Evolutionary conservation across 768 basidiomycete species (phyloP).

Genomic region (Kwoniella botswanensis): DNA sequence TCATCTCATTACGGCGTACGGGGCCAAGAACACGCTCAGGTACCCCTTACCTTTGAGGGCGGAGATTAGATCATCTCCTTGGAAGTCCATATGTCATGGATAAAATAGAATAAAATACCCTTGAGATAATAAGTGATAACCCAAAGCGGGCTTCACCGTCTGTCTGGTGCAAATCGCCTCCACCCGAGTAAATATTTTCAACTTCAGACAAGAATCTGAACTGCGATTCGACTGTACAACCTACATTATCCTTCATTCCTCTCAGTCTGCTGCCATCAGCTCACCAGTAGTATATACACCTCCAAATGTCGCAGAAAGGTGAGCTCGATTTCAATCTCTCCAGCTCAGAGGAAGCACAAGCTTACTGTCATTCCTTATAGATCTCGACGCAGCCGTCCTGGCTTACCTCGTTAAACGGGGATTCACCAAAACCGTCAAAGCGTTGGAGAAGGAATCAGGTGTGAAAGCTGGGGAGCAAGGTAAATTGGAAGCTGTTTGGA

Average conservation of each 20-base stretch:
- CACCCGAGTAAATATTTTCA: no score
- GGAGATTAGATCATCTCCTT: neutral
- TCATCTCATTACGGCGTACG: neutral
- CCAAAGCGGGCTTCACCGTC: neutral
- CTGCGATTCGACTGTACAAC: neutral
- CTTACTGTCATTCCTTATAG: conserved; percentile 27
- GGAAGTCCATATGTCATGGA: no score
- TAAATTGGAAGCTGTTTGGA: conserved; percentile 38
- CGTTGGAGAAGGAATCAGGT: conserved; percentile 50
- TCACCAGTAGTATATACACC: no score
- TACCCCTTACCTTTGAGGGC: neutral
- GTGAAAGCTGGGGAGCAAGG: conserved; percentile 24
- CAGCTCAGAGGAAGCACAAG: neutral
- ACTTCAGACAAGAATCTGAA: neutral
- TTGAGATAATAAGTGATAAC: neutral
- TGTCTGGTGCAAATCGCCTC: no score
- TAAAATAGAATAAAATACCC: neutral
- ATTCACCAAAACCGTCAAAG: conserved; percentile 49
- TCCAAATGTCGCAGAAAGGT: conserved; percentile 23
- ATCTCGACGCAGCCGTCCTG: conserved; percentile 54
- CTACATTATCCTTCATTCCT: neutral
- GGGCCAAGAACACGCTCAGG: neutral
- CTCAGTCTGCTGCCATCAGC: neutral
- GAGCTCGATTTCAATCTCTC: neutral
- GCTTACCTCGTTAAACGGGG: conserved; percentile 52